Conservation (phyloP, 129 eudicot species). For the Mikania micrantha region DNA sequence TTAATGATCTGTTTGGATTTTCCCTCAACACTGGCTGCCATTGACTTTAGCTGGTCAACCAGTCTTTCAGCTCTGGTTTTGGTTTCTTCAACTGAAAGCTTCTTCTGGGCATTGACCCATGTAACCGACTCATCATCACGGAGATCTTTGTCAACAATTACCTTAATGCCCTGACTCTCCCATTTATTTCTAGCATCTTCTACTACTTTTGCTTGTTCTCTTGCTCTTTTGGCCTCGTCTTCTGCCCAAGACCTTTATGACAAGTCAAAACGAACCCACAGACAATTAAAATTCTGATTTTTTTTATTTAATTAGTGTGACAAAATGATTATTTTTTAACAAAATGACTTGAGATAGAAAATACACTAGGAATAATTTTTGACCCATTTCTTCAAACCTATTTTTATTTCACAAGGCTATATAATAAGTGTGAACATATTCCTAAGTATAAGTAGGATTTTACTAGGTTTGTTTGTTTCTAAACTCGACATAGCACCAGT, state of each 20-base stretch:
- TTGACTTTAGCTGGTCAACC: conserved; percentile 63
- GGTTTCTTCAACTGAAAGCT: conserved; percentile 54
- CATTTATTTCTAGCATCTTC: neutral
- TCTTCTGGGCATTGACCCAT: conserved; percentile 63
- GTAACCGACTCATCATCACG: conserved; percentile 63
- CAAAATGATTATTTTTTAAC: too few species aligned
- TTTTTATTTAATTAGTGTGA: too few species aligned
- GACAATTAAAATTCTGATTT: neutral
- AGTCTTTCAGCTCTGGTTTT: conserved; percentile 60
- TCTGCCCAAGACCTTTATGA: too few species aligned
- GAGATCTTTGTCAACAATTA: conserved; percentile 76
- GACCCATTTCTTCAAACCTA: too few species aligned
- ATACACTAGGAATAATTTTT: too few species aligned
- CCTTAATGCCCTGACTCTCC: neutral
- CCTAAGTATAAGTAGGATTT: too few species aligned
- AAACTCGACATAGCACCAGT: too few species aligned
- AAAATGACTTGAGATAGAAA: too few species aligned
- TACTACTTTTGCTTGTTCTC: too few species aligned
- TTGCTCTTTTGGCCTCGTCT: conserved; percentile 32
- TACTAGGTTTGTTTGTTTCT: too few species aligned
- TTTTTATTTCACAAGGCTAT: too few species aligned
- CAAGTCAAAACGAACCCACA: neutral
- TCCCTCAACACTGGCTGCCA: conserved; percentile 64
- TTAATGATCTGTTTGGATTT: conserved; percentile 54
- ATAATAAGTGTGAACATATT: too few species aligned